Evolutionary conservation across 768 basidiomycete genomes (phyloP).

Genomic region (Grammothele lineata): DNA sequence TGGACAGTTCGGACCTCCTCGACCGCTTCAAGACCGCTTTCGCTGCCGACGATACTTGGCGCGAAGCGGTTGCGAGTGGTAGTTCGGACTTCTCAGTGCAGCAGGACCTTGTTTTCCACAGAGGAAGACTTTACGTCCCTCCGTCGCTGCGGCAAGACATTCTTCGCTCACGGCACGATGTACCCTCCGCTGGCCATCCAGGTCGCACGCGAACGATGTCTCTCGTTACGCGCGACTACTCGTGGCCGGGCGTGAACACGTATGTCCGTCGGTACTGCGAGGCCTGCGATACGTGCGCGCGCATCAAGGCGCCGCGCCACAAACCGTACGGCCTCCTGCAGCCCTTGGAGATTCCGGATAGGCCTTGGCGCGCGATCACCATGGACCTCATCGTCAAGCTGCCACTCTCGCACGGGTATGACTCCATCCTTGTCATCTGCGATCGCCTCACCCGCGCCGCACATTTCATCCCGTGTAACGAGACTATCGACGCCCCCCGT

Average conservation of each 20-base stretch:
- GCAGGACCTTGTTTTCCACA: conserved; percentile 20
- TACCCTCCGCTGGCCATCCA: conserved; percentile 36
- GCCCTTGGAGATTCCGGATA: conserved; percentile 26
- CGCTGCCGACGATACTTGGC: conserved; percentile 14
- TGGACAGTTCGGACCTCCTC: conserved; percentile 18
- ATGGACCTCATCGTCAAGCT: conserved; percentile 26
- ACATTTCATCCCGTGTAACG: conserved; percentile 3
- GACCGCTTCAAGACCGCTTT: conserved; percentile 17
- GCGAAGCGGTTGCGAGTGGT: conserved; percentile 12
- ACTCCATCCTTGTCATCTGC: conserved; percentile 19
- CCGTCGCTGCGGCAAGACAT: conserved; percentile 26
- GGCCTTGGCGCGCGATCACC: conserved; percentile 17
- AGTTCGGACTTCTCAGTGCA: conserved; percentile 10
- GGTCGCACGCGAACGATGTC: conserved; percentile 32
- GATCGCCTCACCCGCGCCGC: conserved; percentile 8
- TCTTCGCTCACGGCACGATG: conserved; percentile 34
- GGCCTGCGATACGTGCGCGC: conserved; percentile 27
- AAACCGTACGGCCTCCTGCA: conserved; percentile 27
- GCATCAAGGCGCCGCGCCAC: conserved; percentile 25
- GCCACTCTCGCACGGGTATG: conserved; percentile 16
- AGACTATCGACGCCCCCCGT: neutral
- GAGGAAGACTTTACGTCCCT: conserved; percentile 31
- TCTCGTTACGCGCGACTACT: conserved; percentile 32
- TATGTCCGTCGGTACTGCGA: conserved; percentile 29
- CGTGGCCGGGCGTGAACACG: conserved; percentile 31